Conservation (phyloP, 768 basidiomycete genomes). For the Tricholoma hemisulphureum region DNA sequence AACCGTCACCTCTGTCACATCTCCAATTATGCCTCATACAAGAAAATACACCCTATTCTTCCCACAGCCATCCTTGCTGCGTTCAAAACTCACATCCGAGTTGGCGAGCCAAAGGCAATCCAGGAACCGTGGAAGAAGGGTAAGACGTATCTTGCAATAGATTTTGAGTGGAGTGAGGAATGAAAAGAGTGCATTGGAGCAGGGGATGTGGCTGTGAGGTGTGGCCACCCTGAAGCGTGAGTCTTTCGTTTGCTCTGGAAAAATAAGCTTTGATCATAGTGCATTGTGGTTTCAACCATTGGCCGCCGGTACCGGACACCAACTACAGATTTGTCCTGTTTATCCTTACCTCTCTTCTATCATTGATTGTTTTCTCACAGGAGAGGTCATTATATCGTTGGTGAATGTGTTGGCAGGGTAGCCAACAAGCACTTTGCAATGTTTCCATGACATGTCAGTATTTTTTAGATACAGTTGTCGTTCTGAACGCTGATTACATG, state of each 20-base stretch:
- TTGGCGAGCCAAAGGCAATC: constrained; percentile 65
- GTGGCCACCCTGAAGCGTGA: constrained; percentile 67
- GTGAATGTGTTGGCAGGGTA: constrained; percentile 65
- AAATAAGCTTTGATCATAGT: background rate
- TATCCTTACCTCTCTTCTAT: constrained; percentile 3
- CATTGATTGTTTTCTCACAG: constrained; percentile 31
- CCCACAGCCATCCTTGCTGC: constrained; percentile 68
- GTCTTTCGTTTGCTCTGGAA: constrained; percentile 26
- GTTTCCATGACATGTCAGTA: constrained; percentile 71
- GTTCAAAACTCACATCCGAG: constrained; percentile 59
- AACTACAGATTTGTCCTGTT: constrained; percentile 64
- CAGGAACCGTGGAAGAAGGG: constrained; percentile 67
- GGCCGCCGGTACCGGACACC: constrained; percentile 73
- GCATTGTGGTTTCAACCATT: constrained; percentile 53
- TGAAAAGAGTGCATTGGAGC: constrained; percentile 66
- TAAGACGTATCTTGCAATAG: constrained; percentile 72
- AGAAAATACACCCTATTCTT: constrained; percentile 66
- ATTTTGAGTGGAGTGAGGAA: constrained; percentile 74
- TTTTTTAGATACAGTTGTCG: background rate
- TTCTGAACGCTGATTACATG: background rate
- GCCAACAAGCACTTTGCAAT: constrained; percentile 61
- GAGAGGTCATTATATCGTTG: constrained; percentile 72
- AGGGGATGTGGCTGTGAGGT: constrained; percentile 78
- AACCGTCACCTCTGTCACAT: constrained; percentile 71
- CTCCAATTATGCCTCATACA: constrained; percentile 65